Percentiles rank a stretch among this genome's conserved stretches.
These are phyloP conservation scores for Fusarium pseudograminearum DNA, from an alignment of 2,329 filamentous ascomycete species.

Conservation along the genomic window DNA sequence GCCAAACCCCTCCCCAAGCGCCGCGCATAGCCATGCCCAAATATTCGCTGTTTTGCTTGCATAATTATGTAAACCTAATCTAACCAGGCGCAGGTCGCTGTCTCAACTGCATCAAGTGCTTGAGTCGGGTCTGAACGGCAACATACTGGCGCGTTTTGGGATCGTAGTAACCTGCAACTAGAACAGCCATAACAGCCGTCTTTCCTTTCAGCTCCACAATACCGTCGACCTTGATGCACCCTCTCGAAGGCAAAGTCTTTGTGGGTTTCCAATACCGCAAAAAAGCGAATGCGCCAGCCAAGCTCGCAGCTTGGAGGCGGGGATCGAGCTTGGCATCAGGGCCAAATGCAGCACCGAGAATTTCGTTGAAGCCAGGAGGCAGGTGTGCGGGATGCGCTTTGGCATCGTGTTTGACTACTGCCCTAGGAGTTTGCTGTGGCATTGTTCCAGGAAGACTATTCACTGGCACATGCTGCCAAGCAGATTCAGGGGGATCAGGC, in stretches of 20 bases:
- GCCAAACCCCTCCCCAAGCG: slow-evolving; percentile 44
- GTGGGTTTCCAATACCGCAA: slow-evolving; percentile 61
- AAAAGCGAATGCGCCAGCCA: slow-evolving; percentile 54
- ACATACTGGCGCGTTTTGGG: slow-evolving; percentile 64
- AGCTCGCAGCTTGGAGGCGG: slow-evolving; percentile 50
- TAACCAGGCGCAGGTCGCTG: slow-evolving; percentile 52
- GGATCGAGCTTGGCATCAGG: slow-evolving; percentile 52
- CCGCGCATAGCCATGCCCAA: slow-evolving; percentile 43
- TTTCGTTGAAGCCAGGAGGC: slow-evolving; percentile 43
- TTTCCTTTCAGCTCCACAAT: slow-evolving; percentile 65
- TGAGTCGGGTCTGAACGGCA: slow-evolving; percentile 57
- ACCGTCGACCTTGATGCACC: slow-evolving; percentile 65
- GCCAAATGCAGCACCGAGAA: slow-evolving; percentile 46
- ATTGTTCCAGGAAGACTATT: slow-evolving; percentile 39
- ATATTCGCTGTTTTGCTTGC: slow-evolving; percentile 4
- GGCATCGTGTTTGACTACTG: slow-evolving; percentile 42
- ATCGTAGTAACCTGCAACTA: slow-evolving; percentile 67
- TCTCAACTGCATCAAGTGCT: slow-evolving; percentile 58
- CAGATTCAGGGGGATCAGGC: slow-evolving; percentile 44
- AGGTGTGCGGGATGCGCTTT: slow-evolving; percentile 43
- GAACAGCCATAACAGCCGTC: slow-evolving; percentile 61
- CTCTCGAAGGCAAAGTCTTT: slow-evolving; percentile 59
- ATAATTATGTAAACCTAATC: neutral
- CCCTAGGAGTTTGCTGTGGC: slow-evolving; percentile 43
- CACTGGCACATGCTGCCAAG: slow-evolving; percentile 51